phyloP scores from a whole-genome alignment of 179 eudicot genomes.

The Spergularia azorica region DNA sequence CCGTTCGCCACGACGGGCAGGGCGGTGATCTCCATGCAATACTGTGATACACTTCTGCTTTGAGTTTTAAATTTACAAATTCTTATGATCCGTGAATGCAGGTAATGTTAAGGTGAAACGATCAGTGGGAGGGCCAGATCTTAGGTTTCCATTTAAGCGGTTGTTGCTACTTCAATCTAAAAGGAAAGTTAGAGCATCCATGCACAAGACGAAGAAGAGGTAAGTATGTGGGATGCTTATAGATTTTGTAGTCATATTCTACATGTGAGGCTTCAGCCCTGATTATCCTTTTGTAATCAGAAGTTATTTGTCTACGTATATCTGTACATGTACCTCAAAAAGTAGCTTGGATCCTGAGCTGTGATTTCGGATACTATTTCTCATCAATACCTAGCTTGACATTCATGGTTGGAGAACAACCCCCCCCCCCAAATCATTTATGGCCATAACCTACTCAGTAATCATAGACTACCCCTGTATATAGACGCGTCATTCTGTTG shows the following conservation, averaged over 20 bases:
- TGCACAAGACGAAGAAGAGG: conserved; percentile 31
- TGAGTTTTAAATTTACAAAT: conserved; percentile 2
- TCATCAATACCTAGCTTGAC: too few species aligned
- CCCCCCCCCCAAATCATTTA: too few species aligned
- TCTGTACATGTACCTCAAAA: neutral
- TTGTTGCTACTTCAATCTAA: conserved; percentile 50
- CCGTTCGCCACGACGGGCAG: too few species aligned
- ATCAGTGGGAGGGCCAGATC: conserved; percentile 22
- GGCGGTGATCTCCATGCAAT: too few species aligned
- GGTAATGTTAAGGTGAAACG: conserved; percentile 44
- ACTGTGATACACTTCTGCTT: conserved; percentile 2
- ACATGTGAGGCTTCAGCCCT: neutral
- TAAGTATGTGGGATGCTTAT: neutral
- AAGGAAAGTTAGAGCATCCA: conserved; percentile 43
- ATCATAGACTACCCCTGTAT: too few species aligned
- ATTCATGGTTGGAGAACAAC: too few species aligned
- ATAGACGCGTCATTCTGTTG: too few species aligned
- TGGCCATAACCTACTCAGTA: too few species aligned
- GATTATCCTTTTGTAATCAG: neutral
- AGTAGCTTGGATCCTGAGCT: too few species aligned
- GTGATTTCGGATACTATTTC: too few species aligned
- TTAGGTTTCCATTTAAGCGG: conserved; percentile 65
- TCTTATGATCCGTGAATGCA: conserved; percentile 30
- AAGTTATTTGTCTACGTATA: neutral
- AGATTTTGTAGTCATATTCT: neutral